Evolutionary conservation across 1,284 basidiomycete genomes (phyloP), one percentile per base, ranked within the genome.

Genomic region (Sanghuangporus weigelae): DNA sequence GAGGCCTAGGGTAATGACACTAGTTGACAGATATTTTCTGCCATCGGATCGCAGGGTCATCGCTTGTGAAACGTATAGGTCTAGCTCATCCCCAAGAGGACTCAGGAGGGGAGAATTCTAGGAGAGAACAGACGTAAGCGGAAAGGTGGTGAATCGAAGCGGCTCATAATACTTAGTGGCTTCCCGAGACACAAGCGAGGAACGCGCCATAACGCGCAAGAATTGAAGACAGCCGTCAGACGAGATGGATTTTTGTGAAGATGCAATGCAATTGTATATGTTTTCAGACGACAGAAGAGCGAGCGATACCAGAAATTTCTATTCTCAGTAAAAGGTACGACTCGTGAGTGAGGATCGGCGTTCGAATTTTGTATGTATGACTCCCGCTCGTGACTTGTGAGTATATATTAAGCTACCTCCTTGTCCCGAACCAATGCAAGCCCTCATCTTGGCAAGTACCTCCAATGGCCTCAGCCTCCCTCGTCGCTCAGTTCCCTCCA

Each of bases 401-500:
- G 8, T 62, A 62, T 62, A 57, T 46, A n/a, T n/a, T n/a, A 49
- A n/a, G 40, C n/a, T 31, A 16, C 44, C 48, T 12, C 59, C 6
- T 14, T 39, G 11, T 16, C 31, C 53, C 26, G 49, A 39, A n/a
- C 11, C 16, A 38, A 23, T n/a, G 14, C 40, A 48, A 7, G 10
- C 31, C 53, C 51, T 26, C 38, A 31, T 35, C 44, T 46, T 31
- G 44, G 31, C 38, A 58, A 49, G n/a, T 8, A 23, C 26, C 50
- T 23, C 14, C 50, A 31, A 23, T 44, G 31, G 21, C 35, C 19
- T 40, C 42, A 35, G 19, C 63, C 16, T 56, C 40, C 42, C 49
- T 67, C 35, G 69, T 73, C 19, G 64, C 67, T 60, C 60, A 63
- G 26, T 77, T 72, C 71, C 89, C 90, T 12, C 78, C 84, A 7